phyloP scores from a whole-genome alignment of 805 yeast genomes.

The Barnettozyma populi region DNA sequence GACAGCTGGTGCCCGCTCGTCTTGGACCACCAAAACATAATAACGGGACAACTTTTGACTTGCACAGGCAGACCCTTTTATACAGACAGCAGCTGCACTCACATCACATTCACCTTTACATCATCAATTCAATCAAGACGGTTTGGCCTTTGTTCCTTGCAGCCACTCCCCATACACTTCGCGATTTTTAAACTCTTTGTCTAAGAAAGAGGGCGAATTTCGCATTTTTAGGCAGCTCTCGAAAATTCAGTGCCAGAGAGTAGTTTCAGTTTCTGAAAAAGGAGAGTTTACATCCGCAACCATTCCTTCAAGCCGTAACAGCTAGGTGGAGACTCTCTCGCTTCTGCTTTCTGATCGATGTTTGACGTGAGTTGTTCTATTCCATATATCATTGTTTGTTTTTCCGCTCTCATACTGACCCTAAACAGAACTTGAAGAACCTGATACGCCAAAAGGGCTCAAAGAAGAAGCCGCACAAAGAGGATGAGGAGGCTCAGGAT shows the following conservation, averaged over 20 bases:
- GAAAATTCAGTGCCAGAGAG: not conserved
- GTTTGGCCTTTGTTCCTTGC: too few species aligned
- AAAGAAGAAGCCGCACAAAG: not conserved
- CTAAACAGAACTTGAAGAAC: constrained; percentile 11
- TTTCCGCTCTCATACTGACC: not conserved
- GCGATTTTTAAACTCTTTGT: not conserved
- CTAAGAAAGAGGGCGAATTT: not conserved
- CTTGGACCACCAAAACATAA: too few species aligned
- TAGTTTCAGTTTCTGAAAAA: not conserved
- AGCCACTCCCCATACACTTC: too few species aligned
- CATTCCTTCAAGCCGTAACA: not conserved
- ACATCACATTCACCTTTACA: too few species aligned
- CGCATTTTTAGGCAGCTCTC: not conserved
- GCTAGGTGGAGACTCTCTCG: too few species aligned
- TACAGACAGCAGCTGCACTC: too few species aligned
- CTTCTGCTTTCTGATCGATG: not conserved
- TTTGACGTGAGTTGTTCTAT: not conserved
- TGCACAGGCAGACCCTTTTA: too few species aligned
- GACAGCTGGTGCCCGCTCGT: too few species aligned
- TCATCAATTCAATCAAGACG: too few species aligned
- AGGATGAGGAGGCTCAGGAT: not conserved
- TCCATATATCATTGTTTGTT: not conserved
- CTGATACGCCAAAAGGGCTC: constrained; percentile 6
- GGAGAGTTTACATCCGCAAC: not conserved
- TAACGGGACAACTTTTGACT: too few species aligned